phyloP scores from a whole-genome alignment of 345 rosid species.

The Brassica napus region Da-Ae NC_063439.1:26929501-26930000 shows the following conservation, averaged over 20 bases:
- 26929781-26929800: constrained; percentile 76
- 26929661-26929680: neutral
- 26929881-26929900: constrained; percentile 61
- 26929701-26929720: constrained; percentile 66
- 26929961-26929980: constrained; percentile 87
- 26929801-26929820: constrained; percentile 82
- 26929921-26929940: constrained; percentile 53
- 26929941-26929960: constrained; percentile 67
- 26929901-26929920: constrained; percentile 59
- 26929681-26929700: constrained; percentile 32
- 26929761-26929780: constrained; percentile 95
- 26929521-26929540: too few relatives aligned
- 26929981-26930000: constrained; percentile 89
- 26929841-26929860: neutral
- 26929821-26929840: constrained; percentile 48
- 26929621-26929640: neutral
- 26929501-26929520: too few relatives aligned
- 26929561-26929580: too few relatives aligned
- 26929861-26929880: neutral
- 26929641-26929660: neutral
- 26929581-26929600: too few relatives aligned
- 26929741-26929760: constrained; percentile 41
- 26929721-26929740: constrained; percentile 52
- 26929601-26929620: too few relatives aligned
- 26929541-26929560: too few relatives aligned